Conservation (phyloP, 768 basidiomycete genomes). For the Lactarius deliciosus region DNA sequence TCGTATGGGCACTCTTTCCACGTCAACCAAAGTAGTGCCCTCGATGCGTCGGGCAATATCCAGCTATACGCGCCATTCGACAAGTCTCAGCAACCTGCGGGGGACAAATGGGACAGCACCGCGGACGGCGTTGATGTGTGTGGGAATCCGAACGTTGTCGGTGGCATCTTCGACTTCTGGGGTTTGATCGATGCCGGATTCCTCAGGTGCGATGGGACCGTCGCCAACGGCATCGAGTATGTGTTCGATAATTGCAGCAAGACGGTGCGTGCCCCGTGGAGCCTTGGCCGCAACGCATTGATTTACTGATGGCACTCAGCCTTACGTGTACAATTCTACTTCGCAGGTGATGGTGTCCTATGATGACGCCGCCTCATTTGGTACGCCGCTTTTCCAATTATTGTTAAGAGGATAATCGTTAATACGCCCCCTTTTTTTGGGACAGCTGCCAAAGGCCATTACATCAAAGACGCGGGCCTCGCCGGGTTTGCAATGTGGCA, state of each 20-base stretch:
- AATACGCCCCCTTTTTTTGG: not conserved
- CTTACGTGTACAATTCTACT: conserved; percentile 60
- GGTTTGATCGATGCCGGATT: conserved; percentile 22
- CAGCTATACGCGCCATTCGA: conserved; percentile 55
- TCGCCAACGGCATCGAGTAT: conserved; percentile 46
- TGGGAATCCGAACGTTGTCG: conserved; percentile 35
- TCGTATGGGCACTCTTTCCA: conserved; percentile 78
- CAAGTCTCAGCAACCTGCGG: conserved; percentile 42
- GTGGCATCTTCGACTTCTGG: conserved; percentile 29
- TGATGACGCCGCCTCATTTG: conserved; percentile 61
- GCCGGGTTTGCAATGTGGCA: conserved; percentile 47
- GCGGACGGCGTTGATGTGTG: conserved; percentile 35
- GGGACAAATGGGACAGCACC: conserved; percentile 38
- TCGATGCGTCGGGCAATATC: conserved; percentile 38
- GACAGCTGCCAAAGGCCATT: conserved; percentile 44
- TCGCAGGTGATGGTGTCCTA: conserved; percentile 61
- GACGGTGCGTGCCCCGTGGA: conserved; percentile 50
- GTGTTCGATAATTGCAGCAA: conserved; percentile 66
- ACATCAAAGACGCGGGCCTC: conserved; percentile 37
- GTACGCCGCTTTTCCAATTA: not conserved
- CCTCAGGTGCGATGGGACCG: conserved; percentile 13
- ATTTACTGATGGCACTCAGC: conserved; percentile 41
- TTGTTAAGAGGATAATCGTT: not conserved
- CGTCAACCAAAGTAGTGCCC: conserved; percentile 41
- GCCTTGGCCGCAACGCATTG: not conserved